Evolutionary conservation across 2,329 filamentous ascomycete genomes (phyloP).

Genomic region (Aspergillus quadricinctus): DNA sequence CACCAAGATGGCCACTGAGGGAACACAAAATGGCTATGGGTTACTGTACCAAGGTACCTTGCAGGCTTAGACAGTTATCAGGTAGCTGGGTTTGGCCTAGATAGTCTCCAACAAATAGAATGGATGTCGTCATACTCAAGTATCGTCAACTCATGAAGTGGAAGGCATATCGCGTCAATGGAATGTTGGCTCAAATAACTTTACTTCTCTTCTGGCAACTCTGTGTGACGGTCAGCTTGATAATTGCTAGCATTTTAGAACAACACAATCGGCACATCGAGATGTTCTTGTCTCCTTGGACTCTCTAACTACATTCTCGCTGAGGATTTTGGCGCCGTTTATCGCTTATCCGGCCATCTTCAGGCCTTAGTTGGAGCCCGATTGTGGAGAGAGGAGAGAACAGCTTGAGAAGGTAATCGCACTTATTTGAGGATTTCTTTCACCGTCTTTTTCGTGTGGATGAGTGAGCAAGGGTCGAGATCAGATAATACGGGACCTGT

Average conservation of each 20-base stretch:
- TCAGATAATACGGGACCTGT: neutral
- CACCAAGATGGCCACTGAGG: neutral
- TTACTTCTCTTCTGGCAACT: neutral
- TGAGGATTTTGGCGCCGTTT: neutral
- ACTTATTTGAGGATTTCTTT: neutral
- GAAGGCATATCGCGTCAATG: neutral
- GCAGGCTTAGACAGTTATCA: too few species aligned
- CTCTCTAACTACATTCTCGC: neutral
- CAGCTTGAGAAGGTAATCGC: neutral
- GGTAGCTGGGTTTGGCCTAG: neutral
- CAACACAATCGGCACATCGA: too few species aligned
- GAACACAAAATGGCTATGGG: neutral
- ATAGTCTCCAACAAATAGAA: neutral
- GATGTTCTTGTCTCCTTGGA: neutral
- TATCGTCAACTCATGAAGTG: neutral
- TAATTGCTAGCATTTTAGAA: neutral
- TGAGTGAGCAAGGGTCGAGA: neutral
- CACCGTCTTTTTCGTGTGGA: neutral
- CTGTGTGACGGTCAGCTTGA: neutral
- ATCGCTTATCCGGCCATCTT: neutral
- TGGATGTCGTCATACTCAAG: neutral
- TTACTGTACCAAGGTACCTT: too few species aligned
- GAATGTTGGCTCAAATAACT: neutral
- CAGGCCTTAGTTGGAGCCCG: neutral
- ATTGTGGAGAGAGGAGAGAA: neutral